Evolutionary conservation across 2,329 filamentous ascomycete genomes (phyloP).

Genomic region (Aureobasidium mangrovei): DNA sequence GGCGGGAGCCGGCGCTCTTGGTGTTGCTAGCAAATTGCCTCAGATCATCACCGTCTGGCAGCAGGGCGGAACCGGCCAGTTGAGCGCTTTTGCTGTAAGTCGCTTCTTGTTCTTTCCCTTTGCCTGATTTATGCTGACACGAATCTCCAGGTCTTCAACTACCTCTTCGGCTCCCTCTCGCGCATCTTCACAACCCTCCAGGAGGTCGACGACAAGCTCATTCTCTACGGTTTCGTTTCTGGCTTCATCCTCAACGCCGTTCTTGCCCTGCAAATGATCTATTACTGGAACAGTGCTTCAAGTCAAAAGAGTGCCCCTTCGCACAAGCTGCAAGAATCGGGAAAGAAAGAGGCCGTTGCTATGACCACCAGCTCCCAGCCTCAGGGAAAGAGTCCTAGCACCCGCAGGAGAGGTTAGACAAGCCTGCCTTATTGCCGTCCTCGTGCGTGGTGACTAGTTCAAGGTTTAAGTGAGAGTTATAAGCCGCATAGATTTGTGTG

Average conservation of each 20-base stretch:
- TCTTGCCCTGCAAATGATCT: slow-evolving; percentile 81
- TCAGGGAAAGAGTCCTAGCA: slow-evolving; percentile 44
- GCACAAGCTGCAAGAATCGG: slow-evolving; percentile 32
- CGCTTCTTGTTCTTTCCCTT: slow-evolving; percentile 4
- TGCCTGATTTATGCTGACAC: neutral
- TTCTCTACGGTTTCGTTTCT: slow-evolving; percentile 87
- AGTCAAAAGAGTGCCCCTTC: slow-evolving; percentile 28
- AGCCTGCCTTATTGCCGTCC: neutral
- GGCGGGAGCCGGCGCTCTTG: slow-evolving; percentile 71
- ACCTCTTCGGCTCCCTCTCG: slow-evolving; percentile 81
- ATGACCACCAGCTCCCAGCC: slow-evolving; percentile 26
- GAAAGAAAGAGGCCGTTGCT: slow-evolving; percentile 26
- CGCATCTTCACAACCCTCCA: slow-evolving; percentile 97
- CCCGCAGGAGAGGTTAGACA: slow-evolving; percentile 44
- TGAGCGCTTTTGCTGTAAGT: slow-evolving; percentile 91
- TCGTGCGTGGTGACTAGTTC: too few relatives aligned
- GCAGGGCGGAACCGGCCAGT: slow-evolving; percentile 83
- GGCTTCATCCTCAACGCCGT: slow-evolving; percentile 85
- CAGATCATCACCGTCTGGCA: slow-evolving; percentile 83
- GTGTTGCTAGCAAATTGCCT: slow-evolving; percentile 84
- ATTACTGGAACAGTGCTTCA: slow-evolving; percentile 75
- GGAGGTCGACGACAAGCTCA: slow-evolving; percentile 93
- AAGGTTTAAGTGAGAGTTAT: too few relatives aligned
- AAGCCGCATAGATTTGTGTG: too few relatives aligned
- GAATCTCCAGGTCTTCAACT: slow-evolving; percentile 85